Base-by-base conservation (phyloP, 2,329 filamentous ascomycete genomes). In the Parastagonospora nodorum region DNA sequence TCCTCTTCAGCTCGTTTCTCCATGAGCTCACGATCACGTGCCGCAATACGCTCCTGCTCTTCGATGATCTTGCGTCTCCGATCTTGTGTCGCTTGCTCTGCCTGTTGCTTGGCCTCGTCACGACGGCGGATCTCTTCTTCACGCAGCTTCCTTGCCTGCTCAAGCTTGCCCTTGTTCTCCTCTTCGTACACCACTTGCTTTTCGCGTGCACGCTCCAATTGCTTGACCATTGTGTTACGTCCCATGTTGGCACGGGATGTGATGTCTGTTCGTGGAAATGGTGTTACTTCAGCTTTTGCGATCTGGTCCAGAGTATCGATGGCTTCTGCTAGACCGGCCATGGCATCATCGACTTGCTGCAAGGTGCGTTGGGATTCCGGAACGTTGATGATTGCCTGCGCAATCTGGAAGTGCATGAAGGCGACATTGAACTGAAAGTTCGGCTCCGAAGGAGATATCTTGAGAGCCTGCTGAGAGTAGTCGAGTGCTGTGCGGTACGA, bases 201-300 rank as follows among this genome's bases (percentile, higher is more conserved):
- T 58, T 90, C 87, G 41, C 93, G 84, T 4, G 90, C 88, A 64
- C 92, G 87, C 66, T 95, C 90, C 10, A 99, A 84, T 73, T 99
- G 93, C 65, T 90, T 92, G 58, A 90, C 88, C 77, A 96, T 90
- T 1, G 95, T 99, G 72, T 97, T 96, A 53, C 89, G 87, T 58
- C 91, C 92, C 94, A 99, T 99, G 80, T 90, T 96, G 37, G 94
- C 93, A 68, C 95, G 91, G 75, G 95, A 90, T 73, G 97, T 93
- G 31, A 99, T 85, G 62, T 97, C 91, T 53, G 88, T 83, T 63
- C 90, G 88, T 6, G 93, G 94, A 74, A 97, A 99, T 0, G 94
- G 95, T 4, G 94, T 84, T 53, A 82, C 82, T 48, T 85, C 85
- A 31, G 78, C 78, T 58, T 82, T 80, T 1, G 85, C 84, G 45